Base-by-base conservation (phyloP, 306 rosid species). In the Rosa multiflora region DNA sequence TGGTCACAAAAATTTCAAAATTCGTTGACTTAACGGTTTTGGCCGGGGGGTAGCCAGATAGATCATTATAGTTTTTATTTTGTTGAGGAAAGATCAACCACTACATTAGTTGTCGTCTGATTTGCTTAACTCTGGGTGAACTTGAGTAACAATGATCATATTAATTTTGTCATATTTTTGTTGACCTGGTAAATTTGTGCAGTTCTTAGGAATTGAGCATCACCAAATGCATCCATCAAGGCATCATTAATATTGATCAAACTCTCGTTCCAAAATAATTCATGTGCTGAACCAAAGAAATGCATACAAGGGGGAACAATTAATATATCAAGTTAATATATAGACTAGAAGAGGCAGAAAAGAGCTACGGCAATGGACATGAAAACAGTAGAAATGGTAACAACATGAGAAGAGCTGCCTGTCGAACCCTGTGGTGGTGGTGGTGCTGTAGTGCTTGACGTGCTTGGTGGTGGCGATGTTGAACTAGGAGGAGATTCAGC, bases 291-390 rank as follows among this genome's bases (percentile, higher is more conserved):
- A 63, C 43, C 69, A 32, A 13, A 62, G 42, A 6, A 62, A 32
- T 63, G 67, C 42, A 32, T 61, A 61, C 3, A 26, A 59, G 17
- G 37, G 37, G 37, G 37, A 32, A 32, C 37, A 32, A 32, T 32
- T 32, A 32, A 32, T 32, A 32, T 12, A 63, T 23, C 18, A 13
- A 26, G 40, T 12, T 10, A 4, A 10, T 4, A 23, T 51, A 52
- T 2, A 70, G 35, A 20, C 74, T 70, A 62, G 35, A 62, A 61
- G 29, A 43, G 32, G 61, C 21, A 76, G 35, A 76, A 47, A 62
- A 76, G 49, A 64, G 48, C 64, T 35, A 76, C 6, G 47, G 62
- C 15, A 64, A 64, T 48, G 72, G 51, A 64, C 79, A 76, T 35
- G 73, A 66, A 76, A 20, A 64, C 44, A 32, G 63, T 64, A 11